Base-by-base conservation (phyloP, 257 asterid species). In the Solanum habrochaites region DNA sequence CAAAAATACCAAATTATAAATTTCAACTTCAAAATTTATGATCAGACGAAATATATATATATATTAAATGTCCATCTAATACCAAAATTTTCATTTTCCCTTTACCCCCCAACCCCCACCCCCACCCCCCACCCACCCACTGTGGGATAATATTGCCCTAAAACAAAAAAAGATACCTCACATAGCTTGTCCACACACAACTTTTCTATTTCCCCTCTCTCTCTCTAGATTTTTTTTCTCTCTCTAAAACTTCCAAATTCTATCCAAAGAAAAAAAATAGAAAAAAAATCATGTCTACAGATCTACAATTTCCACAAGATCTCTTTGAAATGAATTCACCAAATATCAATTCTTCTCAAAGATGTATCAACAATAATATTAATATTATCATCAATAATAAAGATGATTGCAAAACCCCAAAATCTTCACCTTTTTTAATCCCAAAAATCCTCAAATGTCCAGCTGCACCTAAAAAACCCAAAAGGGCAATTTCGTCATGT, bases 381-480 rank as follows among this genome's bases (percentile, higher is more conserved):
- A 67, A 7, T 42, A n/a, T 4, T 23, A 13, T 37, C 29, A 74
- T 25, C 11, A 42, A 18, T 2, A 90, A 86, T 2, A 90, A 86
- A 87, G 93, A 86, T 4, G 85, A 84, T 11, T 94, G 91, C 82
- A 92, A n/a, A 43, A 93, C 96, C 3, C 96, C 95, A 12, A 90
- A 83, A 86, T 93, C 93, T 9, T 89, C 94, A 8, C 62, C 66
- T 20, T 70, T 90, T 85, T 90, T 88, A 91, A 93, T 94, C 86
- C 94, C 97, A 0, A 37, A 89, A 74, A 35, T 86, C 4, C 80
- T 83, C 32, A 85, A 73, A 85, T 93, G 97, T 71, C 97, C 96
- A 56, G 95, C 97, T 35, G 93, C 97, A 82, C 97, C 97, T 25
- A 93, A 60, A 87, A 94, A 93, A 90, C 89, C 87, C 67, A 86